A percentile compares a stretch with the other conserved stretches of the same genome.
phyloP scores from a whole-genome alignment of 148 eudicot species.

The Rhododendron kiyosumense region DNA sequence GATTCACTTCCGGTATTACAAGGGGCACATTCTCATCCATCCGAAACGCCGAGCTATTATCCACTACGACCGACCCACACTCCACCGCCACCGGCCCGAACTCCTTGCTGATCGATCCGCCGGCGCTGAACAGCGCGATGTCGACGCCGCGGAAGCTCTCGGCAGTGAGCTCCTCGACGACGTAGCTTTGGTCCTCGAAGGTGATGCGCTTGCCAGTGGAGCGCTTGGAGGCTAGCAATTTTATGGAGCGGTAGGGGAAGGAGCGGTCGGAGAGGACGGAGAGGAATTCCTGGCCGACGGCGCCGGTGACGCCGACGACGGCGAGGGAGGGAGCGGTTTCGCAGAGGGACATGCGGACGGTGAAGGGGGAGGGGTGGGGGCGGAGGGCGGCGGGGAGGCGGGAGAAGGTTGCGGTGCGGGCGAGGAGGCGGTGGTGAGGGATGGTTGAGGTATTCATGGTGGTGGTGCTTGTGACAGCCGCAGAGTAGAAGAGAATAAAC shows the following conservation, averaged over 20 bases:
- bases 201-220: constrained; percentile 64
- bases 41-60: constrained; percentile 93
- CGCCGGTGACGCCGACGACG: constrained; percentile 79
- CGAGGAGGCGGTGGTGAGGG: constrained; percentile 12
- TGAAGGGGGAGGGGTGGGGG: constrained; percentile 11
- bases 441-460: constrained; percentile 17
- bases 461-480: not conserved
- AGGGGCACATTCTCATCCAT: constrained; percentile 84
- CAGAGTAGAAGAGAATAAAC: not conserved
- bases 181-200: constrained; percentile 46
- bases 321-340: constrained; percentile 68
- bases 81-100: constrained; percentile 77
- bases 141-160: constrained; percentile 72
- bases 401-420: constrained; percentile 3
- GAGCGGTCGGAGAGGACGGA: constrained; percentile 83
- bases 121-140: constrained; percentile 86
- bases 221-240: constrained; percentile 79
- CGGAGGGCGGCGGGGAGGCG: constrained; percentile 7
- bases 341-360: constrained; percentile 46
- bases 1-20: constrained; percentile 93
- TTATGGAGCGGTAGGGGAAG: constrained; percentile 84
- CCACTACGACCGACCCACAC: constrained; percentile 76
- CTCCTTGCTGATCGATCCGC: constrained; percentile 76
- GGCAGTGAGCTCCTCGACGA: constrained; percentile 53
- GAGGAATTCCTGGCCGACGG: constrained; percentile 92